Conservation (phyloP, 2,329 filamentous ascomycete genomes). For the Grosmannia serpens region DNA sequence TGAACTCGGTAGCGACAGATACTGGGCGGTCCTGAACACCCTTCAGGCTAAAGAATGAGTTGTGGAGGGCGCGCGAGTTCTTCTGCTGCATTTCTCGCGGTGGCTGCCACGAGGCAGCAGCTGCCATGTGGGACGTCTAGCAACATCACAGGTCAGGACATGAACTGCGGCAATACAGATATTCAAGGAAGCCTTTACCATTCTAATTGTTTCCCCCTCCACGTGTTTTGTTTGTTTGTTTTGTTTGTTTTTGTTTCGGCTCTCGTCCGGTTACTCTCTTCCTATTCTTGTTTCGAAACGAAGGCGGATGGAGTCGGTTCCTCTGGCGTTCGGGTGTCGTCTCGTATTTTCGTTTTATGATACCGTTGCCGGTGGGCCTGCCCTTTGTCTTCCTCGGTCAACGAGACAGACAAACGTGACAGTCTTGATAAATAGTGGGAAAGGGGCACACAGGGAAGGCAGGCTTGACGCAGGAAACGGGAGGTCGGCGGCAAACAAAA, state of each 20-base stretch:
- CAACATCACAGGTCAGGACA: conserved; percentile 2
- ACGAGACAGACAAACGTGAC: conserved; percentile 5
- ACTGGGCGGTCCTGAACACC: conserved; percentile 43
- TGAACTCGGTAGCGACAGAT: conserved; percentile 65
- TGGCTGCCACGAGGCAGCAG: conserved; percentile 18
- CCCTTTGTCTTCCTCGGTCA: conserved; percentile 6
- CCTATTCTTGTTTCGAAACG: neutral
- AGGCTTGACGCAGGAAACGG: conserved; percentile 1
- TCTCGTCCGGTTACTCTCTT: neutral
- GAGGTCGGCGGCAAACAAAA: neutral
- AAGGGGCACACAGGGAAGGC: neutral
- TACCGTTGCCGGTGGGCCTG: conserved; percentile 8
- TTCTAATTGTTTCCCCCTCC: neutral
- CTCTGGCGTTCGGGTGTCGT: neutral
- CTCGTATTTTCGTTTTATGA: neutral
- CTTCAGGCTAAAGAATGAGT: conserved; percentile 51
- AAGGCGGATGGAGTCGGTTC: neutral
- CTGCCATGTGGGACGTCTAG: conserved; percentile 9
- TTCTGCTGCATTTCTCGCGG: conserved; percentile 42
- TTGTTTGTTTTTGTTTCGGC: neutral
- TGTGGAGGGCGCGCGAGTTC: conserved; percentile 27
- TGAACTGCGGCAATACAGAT: neutral
- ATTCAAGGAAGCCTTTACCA: conserved; percentile 3
- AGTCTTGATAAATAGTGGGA: conserved; percentile 4
- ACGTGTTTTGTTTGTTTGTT: neutral